Conservation (phyloP, 108 stramenopile genomes). For the Pseudonitzschia pungens region DNA sequence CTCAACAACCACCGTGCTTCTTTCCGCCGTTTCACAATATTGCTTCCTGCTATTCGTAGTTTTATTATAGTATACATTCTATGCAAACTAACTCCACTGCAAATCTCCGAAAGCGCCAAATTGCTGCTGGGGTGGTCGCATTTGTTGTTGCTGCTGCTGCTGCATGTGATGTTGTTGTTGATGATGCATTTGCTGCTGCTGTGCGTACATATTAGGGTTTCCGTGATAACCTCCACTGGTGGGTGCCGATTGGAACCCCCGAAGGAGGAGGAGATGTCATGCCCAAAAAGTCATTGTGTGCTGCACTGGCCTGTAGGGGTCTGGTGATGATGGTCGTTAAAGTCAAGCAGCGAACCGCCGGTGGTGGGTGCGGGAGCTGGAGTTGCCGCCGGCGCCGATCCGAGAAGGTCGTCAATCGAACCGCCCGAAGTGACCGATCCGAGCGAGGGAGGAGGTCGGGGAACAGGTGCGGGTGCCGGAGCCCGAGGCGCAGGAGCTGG, state of each 20-base stretch:
- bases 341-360: constrained; percentile 43
- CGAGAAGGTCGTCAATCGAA: constrained; percentile 39
- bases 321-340: constrained; percentile 47
- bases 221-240: constrained; percentile 18
- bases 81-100: neutral
- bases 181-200: constrained; percentile 20
- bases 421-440: neutral
- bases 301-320: neutral
- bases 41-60: no score
- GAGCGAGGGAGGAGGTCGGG: constrained; percentile 9
- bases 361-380: constrained; percentile 28
- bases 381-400: constrained; percentile 6
- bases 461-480: constrained; percentile 16
- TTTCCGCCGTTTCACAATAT: no score
- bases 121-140: constrained; percentile 46
- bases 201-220: constrained; percentile 11
- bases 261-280: constrained; percentile 62
- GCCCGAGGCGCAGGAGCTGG: constrained; percentile 24
- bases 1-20: no score
- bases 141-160: constrained; percentile 32
- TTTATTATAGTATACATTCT: no score
- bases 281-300: constrained; percentile 77
- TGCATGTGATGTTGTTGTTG: constrained; percentile 35
- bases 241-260: constrained; percentile 15
- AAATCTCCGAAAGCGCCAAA: constrained; percentile 63